phyloP scores from a whole-genome alignment of 2,329 filamentous ascomycete genomes.

The Plectosphaerella sp. region DNA sequence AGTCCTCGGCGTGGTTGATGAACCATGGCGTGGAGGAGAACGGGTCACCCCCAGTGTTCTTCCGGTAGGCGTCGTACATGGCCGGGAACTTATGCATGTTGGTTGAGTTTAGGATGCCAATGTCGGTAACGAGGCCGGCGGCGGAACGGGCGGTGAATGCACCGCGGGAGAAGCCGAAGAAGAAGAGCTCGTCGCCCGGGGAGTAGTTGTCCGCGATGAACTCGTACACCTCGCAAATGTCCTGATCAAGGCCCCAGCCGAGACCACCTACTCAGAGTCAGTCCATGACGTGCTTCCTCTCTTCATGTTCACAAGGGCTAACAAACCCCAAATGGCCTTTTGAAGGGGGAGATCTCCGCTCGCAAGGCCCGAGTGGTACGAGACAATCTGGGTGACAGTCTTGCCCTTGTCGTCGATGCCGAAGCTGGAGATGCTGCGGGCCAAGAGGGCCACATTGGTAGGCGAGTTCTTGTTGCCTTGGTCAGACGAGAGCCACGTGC shows the following conservation, averaged over 20 bases:
- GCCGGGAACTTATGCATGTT: conserved; percentile 11
- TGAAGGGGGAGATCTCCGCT: not conserved
- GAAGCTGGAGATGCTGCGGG: not conserved
- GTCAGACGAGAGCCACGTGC: conserved; percentile 8
- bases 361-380: not conserved
- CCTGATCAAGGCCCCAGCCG: not conserved
- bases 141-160: conserved; percentile 34
- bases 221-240: conserved; percentile 27
- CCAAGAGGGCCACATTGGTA: conserved; percentile 5
- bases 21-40: not conserved
- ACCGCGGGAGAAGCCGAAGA: conserved; percentile 33
- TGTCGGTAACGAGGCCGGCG: conserved; percentile 27
- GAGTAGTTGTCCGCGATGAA: conserved; percentile 32
- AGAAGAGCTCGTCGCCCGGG: conserved; percentile 28
- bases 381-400: not conserved
- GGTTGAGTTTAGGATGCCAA: conserved; percentile 12
- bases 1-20: not conserved
- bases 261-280: not conserved
- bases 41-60: not conserved
- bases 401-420: not conserved
- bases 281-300: not conserved
- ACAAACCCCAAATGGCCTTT: not conserved
- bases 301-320: not conserved
- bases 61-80: not conserved
- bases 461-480: not conserved